These are phyloP conservation scores for Cladosporium phlei DNA, from an alignment of 2,329 filamentous ascomycete species.

Conservation along the genomic window DNA sequence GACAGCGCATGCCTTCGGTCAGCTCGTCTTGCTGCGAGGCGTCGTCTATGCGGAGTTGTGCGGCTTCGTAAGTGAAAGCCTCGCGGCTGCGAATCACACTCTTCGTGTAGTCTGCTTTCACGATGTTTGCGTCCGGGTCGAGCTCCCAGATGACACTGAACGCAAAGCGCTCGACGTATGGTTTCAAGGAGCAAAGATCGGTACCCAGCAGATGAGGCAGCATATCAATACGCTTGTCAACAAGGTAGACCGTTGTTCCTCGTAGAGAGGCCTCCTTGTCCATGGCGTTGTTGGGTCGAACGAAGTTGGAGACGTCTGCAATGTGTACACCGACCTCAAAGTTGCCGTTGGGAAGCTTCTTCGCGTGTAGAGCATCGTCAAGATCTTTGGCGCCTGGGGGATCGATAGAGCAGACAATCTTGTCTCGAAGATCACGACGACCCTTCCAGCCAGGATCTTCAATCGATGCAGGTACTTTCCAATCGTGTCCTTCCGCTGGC, in stretches of 20 bases:
- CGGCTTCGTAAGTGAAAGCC: conserved; percentile 96
- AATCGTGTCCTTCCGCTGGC: conserved; percentile 84
- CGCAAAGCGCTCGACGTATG: conserved; percentile 77
- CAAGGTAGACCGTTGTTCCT: conserved; percentile 93
- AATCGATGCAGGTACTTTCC: conserved; percentile 77
- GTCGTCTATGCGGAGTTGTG: conserved; percentile 91
- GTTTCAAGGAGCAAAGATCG: conserved; percentile 92
- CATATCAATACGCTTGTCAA: conserved; percentile 99
- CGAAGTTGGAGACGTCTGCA: conserved; percentile 98
- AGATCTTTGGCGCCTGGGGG: conserved; percentile 96
- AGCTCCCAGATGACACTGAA: conserved; percentile 68
- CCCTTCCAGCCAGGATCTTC: conserved; percentile 84
- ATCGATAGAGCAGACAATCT: conserved; percentile 95
- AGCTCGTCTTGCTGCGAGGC: conserved; percentile 80
- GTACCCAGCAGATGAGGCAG: conserved; percentile 93
- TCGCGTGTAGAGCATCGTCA: conserved; percentile 90
- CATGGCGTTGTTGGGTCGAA: conserved; percentile 96
- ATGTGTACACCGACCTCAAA: conserved; percentile 97
- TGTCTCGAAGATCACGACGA: conserved; percentile 73
- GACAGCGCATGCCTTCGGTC: conserved; percentile 79
- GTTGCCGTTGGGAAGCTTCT: conserved; percentile 81
- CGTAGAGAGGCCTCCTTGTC: conserved; percentile 89
- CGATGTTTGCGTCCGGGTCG: conserved; percentile 75
- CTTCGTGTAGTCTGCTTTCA: conserved; percentile 86
- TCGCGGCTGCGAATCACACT: conserved; percentile 95